phyloP scores from a whole-genome alignment of 352 stramenopile species.

The Phytophthora pseudosyringae region DNA sequence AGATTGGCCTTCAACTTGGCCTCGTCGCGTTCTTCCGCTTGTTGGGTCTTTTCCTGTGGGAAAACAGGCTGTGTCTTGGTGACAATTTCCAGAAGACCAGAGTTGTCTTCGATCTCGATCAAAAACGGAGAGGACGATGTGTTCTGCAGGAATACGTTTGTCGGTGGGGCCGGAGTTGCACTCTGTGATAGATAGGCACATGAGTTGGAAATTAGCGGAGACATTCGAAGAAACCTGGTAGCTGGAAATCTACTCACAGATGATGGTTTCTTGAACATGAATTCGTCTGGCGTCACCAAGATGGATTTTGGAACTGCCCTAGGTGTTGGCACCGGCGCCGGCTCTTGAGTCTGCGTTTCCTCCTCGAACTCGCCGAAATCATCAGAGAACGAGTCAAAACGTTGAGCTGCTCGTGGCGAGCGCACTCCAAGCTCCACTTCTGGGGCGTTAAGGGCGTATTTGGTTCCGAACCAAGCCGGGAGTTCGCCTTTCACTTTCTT shows the following conservation, averaged over 20 bases:
- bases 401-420: constrained; percentile 47
- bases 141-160: constrained; percentile 86
- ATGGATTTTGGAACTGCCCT: constrained; percentile 50
- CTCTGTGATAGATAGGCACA: constrained; percentile 9
- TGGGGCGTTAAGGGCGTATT: constrained; percentile 66
- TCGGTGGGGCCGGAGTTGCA: constrained; percentile 40
- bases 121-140: constrained; percentile 59
- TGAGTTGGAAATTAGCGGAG: constrained; percentile 1
- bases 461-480: constrained; percentile 62
- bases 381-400: constrained; percentile 44
- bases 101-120: constrained; percentile 67
- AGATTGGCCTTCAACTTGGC: constrained; percentile 7
- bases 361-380: constrained; percentile 39
- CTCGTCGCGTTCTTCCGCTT: constrained; percentile 22
- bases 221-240: neutral
- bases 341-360: constrained; percentile 14
- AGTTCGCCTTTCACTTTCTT: constrained; percentile 69
- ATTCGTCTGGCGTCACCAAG: constrained; percentile 61
- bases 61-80: constrained; percentile 35
- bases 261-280: constrained; percentile 67
- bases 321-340: constrained; percentile 21
- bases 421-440: constrained; percentile 58
- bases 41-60: constrained; percentile 12
- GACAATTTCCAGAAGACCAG: constrained; percentile 65
- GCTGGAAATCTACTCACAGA: constrained; percentile 18